A percentile compares a stretch with the other conserved stretches of the same genome.
Conservation (phyloP, 805 yeast genomes). For the Ogataea pini region DNA sequence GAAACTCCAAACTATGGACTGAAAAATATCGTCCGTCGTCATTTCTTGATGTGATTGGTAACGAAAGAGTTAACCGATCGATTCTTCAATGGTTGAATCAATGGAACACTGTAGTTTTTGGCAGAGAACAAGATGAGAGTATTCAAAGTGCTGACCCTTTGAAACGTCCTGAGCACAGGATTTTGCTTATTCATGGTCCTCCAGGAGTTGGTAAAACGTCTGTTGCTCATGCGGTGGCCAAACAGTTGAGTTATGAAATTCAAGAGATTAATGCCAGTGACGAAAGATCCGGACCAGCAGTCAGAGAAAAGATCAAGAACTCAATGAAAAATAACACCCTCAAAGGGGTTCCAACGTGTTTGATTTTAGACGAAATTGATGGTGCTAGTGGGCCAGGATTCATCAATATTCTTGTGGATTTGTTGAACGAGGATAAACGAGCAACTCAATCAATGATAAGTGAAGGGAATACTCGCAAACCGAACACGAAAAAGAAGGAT, state of each 20-base stretch:
- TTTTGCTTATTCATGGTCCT: constrained; percentile 83
- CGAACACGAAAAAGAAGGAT: constrained; percentile 24
- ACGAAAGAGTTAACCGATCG: constrained; percentile 61
- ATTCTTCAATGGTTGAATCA: constrained; percentile 64
- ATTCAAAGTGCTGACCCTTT: constrained; percentile 44
- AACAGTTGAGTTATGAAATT: constrained; percentile 75
- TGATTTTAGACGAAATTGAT: constrained; percentile 89
- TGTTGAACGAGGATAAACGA: constrained; percentile 57
- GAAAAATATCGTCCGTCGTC: constrained; percentile 68
- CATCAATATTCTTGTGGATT: constrained; percentile 55
- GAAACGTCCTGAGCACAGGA: constrained; percentile 59
- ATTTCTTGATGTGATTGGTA: constrained; percentile 70
- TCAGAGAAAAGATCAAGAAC: constrained; percentile 56
- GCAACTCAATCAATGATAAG: constrained; percentile 42
- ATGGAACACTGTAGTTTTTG: constrained; percentile 64
- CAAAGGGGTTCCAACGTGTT: constrained; percentile 73
- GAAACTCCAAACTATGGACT: constrained; percentile 41
- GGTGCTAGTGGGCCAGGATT: constrained; percentile 70
- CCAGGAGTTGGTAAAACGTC: constrained; percentile 94
- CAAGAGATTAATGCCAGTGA: constrained; percentile 88
- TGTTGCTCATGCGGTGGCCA: constrained; percentile 80
- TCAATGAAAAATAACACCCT: constrained; percentile 67
- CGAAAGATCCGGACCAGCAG: constrained; percentile 59
- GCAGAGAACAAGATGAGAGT: constrained; percentile 35
- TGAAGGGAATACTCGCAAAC: constrained; percentile 27